Conservation (phyloP, 352 stramenopile genomes). For the Phytopythium boreale region DNA sequence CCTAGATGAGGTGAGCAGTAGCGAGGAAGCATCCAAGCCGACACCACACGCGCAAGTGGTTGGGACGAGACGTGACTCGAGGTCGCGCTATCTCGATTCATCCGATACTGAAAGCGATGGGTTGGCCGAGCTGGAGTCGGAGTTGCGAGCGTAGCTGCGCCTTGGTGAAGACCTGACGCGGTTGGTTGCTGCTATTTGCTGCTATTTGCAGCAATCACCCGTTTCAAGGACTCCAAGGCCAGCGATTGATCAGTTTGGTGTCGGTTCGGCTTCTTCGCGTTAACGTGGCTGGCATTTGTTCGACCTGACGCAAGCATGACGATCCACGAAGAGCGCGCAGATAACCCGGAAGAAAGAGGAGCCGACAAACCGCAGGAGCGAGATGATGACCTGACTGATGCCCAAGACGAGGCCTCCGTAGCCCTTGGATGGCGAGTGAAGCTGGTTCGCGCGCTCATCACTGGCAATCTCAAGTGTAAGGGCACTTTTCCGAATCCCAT, state of each 20-base stretch:
- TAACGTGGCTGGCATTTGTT: neutral
- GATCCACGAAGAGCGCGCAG: neutral
- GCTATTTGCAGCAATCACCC: neutral
- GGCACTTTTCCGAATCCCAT: neutral
- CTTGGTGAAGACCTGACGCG: neutral
- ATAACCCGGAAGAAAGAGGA: neutral
- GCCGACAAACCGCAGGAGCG: slow-evolving; percentile 13
- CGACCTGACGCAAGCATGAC: too few species aligned
- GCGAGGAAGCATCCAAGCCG: neutral
- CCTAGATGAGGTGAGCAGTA: neutral
- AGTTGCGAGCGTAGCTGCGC: slow-evolving; percentile 9
- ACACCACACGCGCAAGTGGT: neutral
- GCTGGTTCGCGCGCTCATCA: slow-evolving; percentile 30
- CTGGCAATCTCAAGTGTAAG: slow-evolving; percentile 25
- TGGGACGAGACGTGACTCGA: neutral
- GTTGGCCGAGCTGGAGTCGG: slow-evolving; percentile 33
- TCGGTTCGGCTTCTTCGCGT: neutral
- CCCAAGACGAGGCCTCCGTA: slow-evolving; percentile 13
- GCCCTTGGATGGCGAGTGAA: slow-evolving; percentile 24
- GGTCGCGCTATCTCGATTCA: neutral
- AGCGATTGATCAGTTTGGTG: neutral
- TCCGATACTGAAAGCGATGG: slow-evolving; percentile 50
- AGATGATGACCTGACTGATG: neutral
- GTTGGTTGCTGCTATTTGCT: neutral
- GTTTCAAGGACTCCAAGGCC: neutral